These are phyloP conservation scores for Viola pubescens DNA, from an alignment of 441 rosid species.

Conservation along the genomic window DNA sequence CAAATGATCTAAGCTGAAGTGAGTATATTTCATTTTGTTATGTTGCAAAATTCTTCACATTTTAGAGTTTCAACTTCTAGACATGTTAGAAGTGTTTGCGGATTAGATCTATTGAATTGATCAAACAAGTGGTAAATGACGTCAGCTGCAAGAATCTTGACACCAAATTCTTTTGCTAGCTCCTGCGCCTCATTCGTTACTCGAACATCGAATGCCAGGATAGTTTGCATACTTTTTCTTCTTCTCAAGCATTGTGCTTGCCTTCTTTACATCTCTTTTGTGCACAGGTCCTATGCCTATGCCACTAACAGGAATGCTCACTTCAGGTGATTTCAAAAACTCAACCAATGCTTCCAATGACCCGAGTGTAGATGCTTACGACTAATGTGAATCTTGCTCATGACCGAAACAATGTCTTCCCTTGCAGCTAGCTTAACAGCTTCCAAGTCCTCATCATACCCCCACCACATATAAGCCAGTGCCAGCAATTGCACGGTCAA, in stretches of 20 bases:
- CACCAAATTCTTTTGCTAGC: slow-evolving; percentile 79
- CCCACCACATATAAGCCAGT: slow-evolving; percentile 74
- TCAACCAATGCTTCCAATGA: slow-evolving; percentile 94
- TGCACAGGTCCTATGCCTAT: slow-evolving; percentile 89
- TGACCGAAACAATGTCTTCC: slow-evolving; percentile 84
- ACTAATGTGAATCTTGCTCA: slow-evolving; percentile 76
- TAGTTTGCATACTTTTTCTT: slow-evolving; percentile 83
- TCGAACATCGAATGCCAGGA: slow-evolving; percentile 93
- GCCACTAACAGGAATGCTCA: slow-evolving; percentile 83
- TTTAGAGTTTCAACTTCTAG: too few relatives aligned
- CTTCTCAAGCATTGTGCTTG: slow-evolving; percentile 96
- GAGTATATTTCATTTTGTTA: too few relatives aligned
- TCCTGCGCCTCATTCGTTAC: slow-evolving; percentile 88
- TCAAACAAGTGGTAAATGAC: slow-evolving; percentile 91
- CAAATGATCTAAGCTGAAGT: too few relatives aligned
- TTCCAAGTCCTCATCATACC: slow-evolving; percentile 74
- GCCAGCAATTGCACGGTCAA: slow-evolving; percentile 93
- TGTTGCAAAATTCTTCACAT: too few relatives aligned
- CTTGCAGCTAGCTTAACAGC: slow-evolving; percentile 54
- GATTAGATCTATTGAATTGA: too few relatives aligned
- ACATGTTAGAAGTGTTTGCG: too few relatives aligned
- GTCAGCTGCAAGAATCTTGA: slow-evolving; percentile 86
- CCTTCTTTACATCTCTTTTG: slow-evolving; percentile 89
- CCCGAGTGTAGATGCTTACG: slow-evolving; percentile 93
- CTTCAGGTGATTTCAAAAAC: slow-evolving; percentile 76